Percentiles rank a stretch among this genome's conserved stretches.
phyloP scores from a whole-genome alignment of 2,329 filamentous ascomycete species.

The Apiospora arundinis region DNA sequence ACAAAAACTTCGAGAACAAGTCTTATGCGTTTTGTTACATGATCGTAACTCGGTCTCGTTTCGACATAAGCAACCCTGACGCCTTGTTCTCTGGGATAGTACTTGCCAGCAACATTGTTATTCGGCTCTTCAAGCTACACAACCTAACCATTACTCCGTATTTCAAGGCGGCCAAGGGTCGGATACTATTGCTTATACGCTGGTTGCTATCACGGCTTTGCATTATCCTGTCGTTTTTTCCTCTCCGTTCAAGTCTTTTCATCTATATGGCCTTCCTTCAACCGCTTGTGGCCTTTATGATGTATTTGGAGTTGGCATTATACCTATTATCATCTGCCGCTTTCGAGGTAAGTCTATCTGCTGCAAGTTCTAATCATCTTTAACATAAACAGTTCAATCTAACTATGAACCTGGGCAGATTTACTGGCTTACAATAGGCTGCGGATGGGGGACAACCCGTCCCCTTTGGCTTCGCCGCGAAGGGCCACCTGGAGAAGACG shows the following conservation, averaged over 20 bases:
- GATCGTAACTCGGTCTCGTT: background rate
- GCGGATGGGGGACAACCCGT: background rate
- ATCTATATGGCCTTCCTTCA: background rate
- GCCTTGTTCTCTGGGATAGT: background rate
- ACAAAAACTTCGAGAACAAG: background rate
- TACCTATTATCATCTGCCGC: background rate
- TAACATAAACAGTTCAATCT: background rate
- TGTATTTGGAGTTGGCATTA: background rate
- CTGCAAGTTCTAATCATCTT: background rate
- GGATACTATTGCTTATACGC: background rate
- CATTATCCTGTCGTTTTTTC: rapidly evolving
- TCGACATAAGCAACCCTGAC: background rate
- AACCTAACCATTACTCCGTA: background rate
- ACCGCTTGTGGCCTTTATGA: background rate
- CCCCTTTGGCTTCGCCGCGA: background rate
- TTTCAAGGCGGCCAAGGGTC: background rate
- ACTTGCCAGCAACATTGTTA: background rate
- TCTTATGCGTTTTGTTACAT: background rate
- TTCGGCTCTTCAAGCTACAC: background rate
- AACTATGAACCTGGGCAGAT: background rate
- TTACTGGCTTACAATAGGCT: background rate
- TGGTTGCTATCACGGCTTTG: background rate
- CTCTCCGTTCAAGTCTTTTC: background rate
- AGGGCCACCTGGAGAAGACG: background rate
- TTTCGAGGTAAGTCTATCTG: background rate